Base-by-base conservation (phyloP, 2,329 filamentous ascomycete species). In the Fusarium sacchari region DNA sequence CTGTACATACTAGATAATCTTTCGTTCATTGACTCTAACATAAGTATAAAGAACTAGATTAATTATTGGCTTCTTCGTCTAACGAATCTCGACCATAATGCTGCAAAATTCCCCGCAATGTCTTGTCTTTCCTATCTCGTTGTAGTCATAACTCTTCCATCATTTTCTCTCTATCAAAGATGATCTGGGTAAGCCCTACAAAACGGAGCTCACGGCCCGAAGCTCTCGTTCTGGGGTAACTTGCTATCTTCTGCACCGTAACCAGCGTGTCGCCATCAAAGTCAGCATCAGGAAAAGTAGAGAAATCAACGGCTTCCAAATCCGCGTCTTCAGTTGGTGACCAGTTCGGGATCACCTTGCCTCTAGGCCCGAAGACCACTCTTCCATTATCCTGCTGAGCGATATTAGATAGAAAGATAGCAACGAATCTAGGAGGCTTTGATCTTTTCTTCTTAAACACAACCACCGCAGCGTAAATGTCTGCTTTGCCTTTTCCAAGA, bases 151-250 rank as follows among this genome's bases (percentile, higher is more conserved):
- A 20, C 7, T 56, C 52, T 6, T 40, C 26, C 2, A 24, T 3
- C 37, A 56, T 30, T 15, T 56, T 37, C 0, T 1, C 3, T 32
- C 26, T 42, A 5, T 42, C 52, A 2, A 42, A 56, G 1, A 56
- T n/a, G 3, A 56, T 3, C 6, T 56, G 52, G 1, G 36, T 40
- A 0, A 32, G 26, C 4, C 52, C 52, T 11, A 42, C 22, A 1
- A 20, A 56, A 1, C 37, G 52, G 13, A 17, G 30, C 5, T 52
- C 49, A 3, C 14, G 34, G 7, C 32, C 22, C 3, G 15, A 24
- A 0, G 37, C 36, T 3, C 1, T 20, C 5, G 7, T 40, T 20
- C 50, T 6, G 0, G 37, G 52, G 2, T 28, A 18, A 3, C 52
- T 40, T 4, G 26, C 26, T 18, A 32, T 20, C 8, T 56, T 56